Evolutionary conservation across 164 flowering plant genomes (phyloP).

Genomic region (grape (Vitis vinifera)): ASM3070453v1 NC_081812.1:9825001-9825500

Average conservation of each 20-base stretch:
- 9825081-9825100: constrained; percentile 3
- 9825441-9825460: no score
- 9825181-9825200: no score
- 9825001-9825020: no score
- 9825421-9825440: constrained; percentile 1
- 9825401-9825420: background rate
- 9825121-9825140: constrained; percentile 1
- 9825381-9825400: constrained; percentile 11
- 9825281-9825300: no score
- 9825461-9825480: no score
- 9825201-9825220: no score
- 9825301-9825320: constrained; percentile 1
- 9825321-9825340: constrained; percentile 6
- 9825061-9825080: background rate
- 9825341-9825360: constrained; percentile 12
- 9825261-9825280: background rate
- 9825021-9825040: background rate
- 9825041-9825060: no score
- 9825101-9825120: constrained; percentile 11
- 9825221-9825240: constrained; percentile 7
- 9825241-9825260: background rate
- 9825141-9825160: no score
- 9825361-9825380: background rate
- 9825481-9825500: no score
- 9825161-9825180: no score